Base-by-base conservation (phyloP, 2,329 filamentous ascomycete species). In the Xylariaceae sp. region DNA sequence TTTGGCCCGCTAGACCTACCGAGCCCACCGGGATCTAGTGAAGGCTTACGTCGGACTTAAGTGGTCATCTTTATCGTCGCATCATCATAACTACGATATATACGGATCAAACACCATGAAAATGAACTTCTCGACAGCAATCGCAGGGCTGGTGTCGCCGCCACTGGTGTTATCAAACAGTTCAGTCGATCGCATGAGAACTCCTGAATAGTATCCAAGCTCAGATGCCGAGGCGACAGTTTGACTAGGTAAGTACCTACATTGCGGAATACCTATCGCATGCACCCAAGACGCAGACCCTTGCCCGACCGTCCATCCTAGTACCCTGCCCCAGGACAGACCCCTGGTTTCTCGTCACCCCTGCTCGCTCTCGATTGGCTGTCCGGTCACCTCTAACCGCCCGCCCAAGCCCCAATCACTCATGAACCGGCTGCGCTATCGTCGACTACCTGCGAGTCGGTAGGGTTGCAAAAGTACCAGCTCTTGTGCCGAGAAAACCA, bases 391-490 rank as follows among this genome's bases (percentile, higher is more conserved):
- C 64, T 68, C 66, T 72, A 72, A 67, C 70, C 70, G 70, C 70
- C 70, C 54, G 56, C 18, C 59, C 63, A 66, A 66, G 61, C 62
- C 66, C 69, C 60, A 68, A 68, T 71, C 69, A 70, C 66, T 13
- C 13, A 15, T 15, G 13, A 45, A 45, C n/a, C 42, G 42, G 42
- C 42, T n/a, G n/a, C 42, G 5, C 11, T 30, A 30, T 50, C 18
- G 4, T 18, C n/a, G 7, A 30, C 23, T 30, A 30, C 23, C 23
- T 30, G 23, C 23, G 23, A 30, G 5, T 30, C 4, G 23, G 23
- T 15, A 15, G 23, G 23, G 11, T 51, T 11, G 48, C 48, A 50
- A 13, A 50, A 50, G 47, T 49, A 49, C 47, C 47, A 23, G 17
- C 15, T 7, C 49, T 8, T 23, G 23, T 35, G n/a, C 49, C 49